Evolutionary conservation across 1,284 basidiomycete genomes (phyloP), one percentile per base, ranked within the genome.

Genomic region (Heliocybe sulcata): DNA sequence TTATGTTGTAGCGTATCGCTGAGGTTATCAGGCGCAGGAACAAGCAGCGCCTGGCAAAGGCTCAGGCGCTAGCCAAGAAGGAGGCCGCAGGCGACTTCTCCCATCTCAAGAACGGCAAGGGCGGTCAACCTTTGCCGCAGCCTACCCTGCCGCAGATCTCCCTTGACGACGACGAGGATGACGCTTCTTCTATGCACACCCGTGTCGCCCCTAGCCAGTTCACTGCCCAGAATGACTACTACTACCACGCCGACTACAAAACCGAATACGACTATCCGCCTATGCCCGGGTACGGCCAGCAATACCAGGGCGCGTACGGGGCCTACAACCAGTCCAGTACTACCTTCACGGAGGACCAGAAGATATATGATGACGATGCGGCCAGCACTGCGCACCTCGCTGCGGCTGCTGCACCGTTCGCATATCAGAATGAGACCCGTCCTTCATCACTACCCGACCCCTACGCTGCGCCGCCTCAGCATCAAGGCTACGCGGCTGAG

Each of bases 71-170:
- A 38, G 94, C 94, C 27, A 86, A 87, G 75, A 94, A 94, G 67
- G 88, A 98, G 71, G 96, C 94, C 2, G 82, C 81, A 61, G 90
- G 93, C 59, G 90, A 94, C 68, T 95, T 78, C 71, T 91, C 90
- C 49, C 92, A 95, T 69, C 77, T 96, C 63, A 95, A 90, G 79
- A 94, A 94, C 76, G 92, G 92, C 77, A 94, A 92, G 68, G 94
- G 94, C 54, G 86, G 79, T 19, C 81, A 88, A 60, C 88, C 91
- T n/a, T 77, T 92, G 22, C 91, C 91, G n/a, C 94, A 97, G 70
- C 95, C 95, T 0, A 99, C 95, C 1, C 80, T 98, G 49, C 95
- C 95, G n/a, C 90, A 90, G 59, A 79, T 99, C 54, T 89, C 85
- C 20, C 76, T 97, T 56, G 89, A 93, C 59, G 91, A 96, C 59